A percentile compares a stretch with the other conserved stretches of the same genome.
These are phyloP conservation scores for Mariannaea elegans DNA, from an alignment of 2,329 filamentous ascomycete species.

Conservation along the genomic window DNA sequence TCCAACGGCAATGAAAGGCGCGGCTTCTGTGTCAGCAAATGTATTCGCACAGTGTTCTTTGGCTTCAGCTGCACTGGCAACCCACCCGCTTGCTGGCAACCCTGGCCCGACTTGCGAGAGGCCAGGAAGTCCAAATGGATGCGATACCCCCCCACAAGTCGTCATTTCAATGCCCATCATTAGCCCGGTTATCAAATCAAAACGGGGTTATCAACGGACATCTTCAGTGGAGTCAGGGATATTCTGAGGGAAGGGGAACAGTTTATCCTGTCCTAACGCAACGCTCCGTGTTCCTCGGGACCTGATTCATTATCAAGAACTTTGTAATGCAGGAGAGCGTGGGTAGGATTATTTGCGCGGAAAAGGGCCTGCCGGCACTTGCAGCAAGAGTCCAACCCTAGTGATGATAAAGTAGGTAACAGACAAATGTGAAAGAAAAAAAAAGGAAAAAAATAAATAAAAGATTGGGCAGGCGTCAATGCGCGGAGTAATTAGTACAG, in stretches of 20 bases:
- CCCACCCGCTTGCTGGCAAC: conserved; percentile 33
- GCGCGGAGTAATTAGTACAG: too few species aligned
- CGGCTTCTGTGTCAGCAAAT: neutral
- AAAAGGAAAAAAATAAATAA: too few species aligned
- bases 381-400: too few species aligned
- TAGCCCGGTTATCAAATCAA: conserved; percentile 41
- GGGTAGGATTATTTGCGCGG: too few species aligned
- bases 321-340: neutral
- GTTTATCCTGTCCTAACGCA: conserved; percentile 11
- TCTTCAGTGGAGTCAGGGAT: conserved; percentile 29
- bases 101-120: conserved; percentile 24
- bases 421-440: too few species aligned
- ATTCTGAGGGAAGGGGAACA: conserved; percentile 9
- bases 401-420: too few species aligned
- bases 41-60: conserved; percentile 38
- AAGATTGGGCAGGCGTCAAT: too few species aligned
- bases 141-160: conserved; percentile 38
- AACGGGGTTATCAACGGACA: conserved; percentile 38
- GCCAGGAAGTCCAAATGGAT: conserved; percentile 26
- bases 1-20: neutral
- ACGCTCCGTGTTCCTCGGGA: neutral
- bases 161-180: conserved; percentile 42
- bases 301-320: neutral
- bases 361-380: too few species aligned
- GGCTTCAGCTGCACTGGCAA: conserved; percentile 37